Base-by-base conservation (phyloP, 768 basidiomycete genomes). In the Wakefieldia striispora region DNA sequence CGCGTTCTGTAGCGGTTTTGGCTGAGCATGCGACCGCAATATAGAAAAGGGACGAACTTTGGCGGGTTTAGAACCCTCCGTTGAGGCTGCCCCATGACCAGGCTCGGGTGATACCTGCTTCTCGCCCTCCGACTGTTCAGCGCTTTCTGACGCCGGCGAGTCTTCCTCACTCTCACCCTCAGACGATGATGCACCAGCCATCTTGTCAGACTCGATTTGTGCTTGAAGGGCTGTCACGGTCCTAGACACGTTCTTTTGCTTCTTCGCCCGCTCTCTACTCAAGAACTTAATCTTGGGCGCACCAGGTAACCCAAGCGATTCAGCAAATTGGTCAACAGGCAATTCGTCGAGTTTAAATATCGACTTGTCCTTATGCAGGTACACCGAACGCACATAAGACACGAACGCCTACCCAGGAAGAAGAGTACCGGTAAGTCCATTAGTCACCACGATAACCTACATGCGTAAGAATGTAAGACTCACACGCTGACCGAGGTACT, bases 231-330 rank as follows among this genome's bases (percentile, higher is more conserved):
- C 61, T 40, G 75, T 71, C 17, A 73, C 67, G 3, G 67, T 69
- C 45, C 81, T 73, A 40, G 81, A 79, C 14, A 76, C 78, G 65
- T 93, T 94, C 73, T 93, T 95, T 67, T 78, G 82, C 59, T 76
- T 75, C 64, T 88, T 89, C 33, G 85, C 81, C 29, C 81, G 73
- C 48, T 88, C 86, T 49, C 73, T 75, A 45, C 64, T 76, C 40
- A 90, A 64, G 60, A 99, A 90, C 69, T 92, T 97, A 74, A 98
- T 91, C 71, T 94, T 97, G 1, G 97, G 97, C 20, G 88, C 85
- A 20, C 97, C 95, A 11, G 95, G 92, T 9, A 99, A 73, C 27
- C 97, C 97, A 41, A 99, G 78, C 3, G 91, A 87, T 50, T 88
- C 88, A 0, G 97, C 93, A 60, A 83, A 98, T 31, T 79, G 77